Percentiles rank a stretch among this genome's conserved stretches.
Evolutionary conservation across 1,139 yeast species (phyloP).

Genomic region (Suhomyces choctaworum): DNA sequence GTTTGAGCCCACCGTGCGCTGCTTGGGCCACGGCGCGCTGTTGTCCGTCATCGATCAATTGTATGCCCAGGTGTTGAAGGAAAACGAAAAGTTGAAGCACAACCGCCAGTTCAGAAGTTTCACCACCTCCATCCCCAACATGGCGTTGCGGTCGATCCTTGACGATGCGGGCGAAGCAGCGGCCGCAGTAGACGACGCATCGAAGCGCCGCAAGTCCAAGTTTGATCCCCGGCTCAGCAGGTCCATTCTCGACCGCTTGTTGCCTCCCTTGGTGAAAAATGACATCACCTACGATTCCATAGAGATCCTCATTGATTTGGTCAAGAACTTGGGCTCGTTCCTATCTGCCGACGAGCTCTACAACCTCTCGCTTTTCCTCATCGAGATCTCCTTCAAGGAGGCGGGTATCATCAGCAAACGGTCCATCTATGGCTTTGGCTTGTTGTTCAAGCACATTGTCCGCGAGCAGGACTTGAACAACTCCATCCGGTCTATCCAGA

Average conservation of each 20-base stretch:
- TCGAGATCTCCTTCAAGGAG: constrained; percentile 42
- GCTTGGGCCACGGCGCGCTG: constrained; percentile 27
- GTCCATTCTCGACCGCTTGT: constrained; percentile 18
- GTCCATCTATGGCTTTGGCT: constrained; percentile 56
- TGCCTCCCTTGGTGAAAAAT: constrained; percentile 17
- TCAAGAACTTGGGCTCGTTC: constrained; percentile 54
- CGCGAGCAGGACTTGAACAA: constrained; percentile 15
- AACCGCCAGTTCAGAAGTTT: constrained; percentile 38
- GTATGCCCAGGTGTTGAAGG: constrained; percentile 25
- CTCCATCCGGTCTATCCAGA: constrained; percentile 10
- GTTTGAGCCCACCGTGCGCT: constrained; percentile 44
- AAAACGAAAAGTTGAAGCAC: constrained; percentile 25
- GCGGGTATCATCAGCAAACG: constrained; percentile 53
- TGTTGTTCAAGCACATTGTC: constrained; percentile 38
- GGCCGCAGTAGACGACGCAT: not conserved
- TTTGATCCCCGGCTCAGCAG: constrained; percentile 21
- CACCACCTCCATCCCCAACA: constrained; percentile 64
- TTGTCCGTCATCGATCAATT: constrained; percentile 27
- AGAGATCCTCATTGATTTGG: constrained; percentile 62
- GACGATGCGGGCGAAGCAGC: not conserved
- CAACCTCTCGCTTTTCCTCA: constrained; percentile 37
- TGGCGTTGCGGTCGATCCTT: constrained; percentile 63
- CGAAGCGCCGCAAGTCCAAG: not conserved
- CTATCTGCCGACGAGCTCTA: constrained; percentile 44
- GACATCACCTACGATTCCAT: constrained; percentile 54